These are phyloP conservation scores for Volvox africanus DNA, from an alignment of 139 green algal genomes.

Conservation along the genomic window DNA sequence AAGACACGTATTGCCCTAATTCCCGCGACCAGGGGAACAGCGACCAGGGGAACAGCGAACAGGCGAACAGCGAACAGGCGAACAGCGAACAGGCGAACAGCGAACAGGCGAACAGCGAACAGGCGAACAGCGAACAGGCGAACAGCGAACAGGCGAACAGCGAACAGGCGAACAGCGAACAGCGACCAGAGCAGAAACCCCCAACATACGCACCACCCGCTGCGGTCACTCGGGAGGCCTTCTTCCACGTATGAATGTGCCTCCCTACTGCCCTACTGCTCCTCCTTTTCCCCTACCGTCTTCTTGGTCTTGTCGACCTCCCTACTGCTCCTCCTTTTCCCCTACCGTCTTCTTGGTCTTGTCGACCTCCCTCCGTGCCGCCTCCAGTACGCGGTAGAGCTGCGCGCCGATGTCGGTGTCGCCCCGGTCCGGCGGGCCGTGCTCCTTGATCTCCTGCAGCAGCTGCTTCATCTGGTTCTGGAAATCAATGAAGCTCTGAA, in stretches of 20 bases:
- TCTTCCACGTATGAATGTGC: too few species aligned
- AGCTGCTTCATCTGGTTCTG: conserved; percentile 64
- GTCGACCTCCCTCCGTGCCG: conserved; percentile 29
- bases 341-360: neutral
- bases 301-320: too few species aligned
- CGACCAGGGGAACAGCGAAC: too few species aligned
- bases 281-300: neutral
- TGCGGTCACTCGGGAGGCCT: neutral
- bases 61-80: too few species aligned
- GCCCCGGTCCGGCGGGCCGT: conserved; percentile 27
- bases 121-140: too few species aligned
- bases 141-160: neutral
- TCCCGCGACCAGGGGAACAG: too few species aligned
- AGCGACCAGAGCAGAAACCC: neutral
- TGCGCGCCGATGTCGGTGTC: conserved; percentile 62
- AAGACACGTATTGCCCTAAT: too few species aligned
- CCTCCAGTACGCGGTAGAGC: conserved; percentile 53
- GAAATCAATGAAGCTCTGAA: conserved; percentile 57
- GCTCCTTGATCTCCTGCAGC: conserved; percentile 55
- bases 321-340: neutral
- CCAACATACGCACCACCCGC: neutral
- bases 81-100: too few species aligned
- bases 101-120: too few species aligned
- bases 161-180: neutral
- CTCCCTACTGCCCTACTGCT: neutral